Evolutionary conservation across 768 basidiomycete genomes (phyloP), one percentile per base, ranked within the genome.

Genomic region (Lentinula lateritia): DNA sequence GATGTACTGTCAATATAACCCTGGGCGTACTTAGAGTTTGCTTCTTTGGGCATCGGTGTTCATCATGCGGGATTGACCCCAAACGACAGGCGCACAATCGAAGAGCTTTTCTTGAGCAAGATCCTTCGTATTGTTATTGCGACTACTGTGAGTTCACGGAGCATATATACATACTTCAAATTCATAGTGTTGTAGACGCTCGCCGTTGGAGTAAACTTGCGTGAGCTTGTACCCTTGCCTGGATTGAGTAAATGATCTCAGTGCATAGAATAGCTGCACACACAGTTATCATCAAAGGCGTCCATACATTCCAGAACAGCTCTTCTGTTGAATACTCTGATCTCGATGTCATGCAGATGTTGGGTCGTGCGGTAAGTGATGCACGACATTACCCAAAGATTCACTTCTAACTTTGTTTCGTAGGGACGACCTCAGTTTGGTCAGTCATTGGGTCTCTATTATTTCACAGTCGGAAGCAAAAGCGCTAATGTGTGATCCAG

Each of bases 151-250:
- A 55, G 87, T 72, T 5, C 34, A 41, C 50, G 6, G 28, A 43
- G 8, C 34, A 48, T 41, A 39, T 10, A 23, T 46, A 48, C 38
- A 38, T 15, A 36, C 53, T n/a, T 12, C 43, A 66, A 68, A 41
- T 35, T 60, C 42, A 34, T 46, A 45, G 66, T 67, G 28, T 59
- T 62, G 1, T 66, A 95, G 91, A 98, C 96, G 13, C 78, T 99
- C 28, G 95, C 97, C 0, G 94, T 98, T 42, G 96, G 97, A 1
- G 93, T 98, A 38, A 98, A 99, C 70, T 79, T 98, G 58, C 97
- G 93, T 93, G 68, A 65, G 87, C 76, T 18, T 5, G 9, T 23
- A 39, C 52, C 50, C 34, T 34, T 35, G 12, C 48, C 46, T 35
- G 34, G 15, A 50, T 48, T 60, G 45, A n/a, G 10, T 28, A 13